Evolutionary conservation across 129 eudicot species (phyloP), one percentile per base, ranked within the genome.

Genomic region (Tagetes erecta): DNA sequence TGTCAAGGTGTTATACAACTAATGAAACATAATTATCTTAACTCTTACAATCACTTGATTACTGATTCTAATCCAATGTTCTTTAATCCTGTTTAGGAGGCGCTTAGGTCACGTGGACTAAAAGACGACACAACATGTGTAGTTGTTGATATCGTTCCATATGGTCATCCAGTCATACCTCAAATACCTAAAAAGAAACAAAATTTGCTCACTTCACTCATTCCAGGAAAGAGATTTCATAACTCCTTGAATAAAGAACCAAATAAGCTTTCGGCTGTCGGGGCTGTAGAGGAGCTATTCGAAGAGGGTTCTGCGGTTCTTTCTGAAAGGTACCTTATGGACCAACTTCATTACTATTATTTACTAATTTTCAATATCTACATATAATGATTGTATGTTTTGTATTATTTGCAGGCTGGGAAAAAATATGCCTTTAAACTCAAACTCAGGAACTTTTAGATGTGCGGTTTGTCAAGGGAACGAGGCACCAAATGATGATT

Each of bases 221-320:
- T 90, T 45, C 84, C 86, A 30, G 90, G 96, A 68, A 95, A 81
- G 78, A 87, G 72, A 84, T 77, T 73, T 51, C 91, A 70, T 1
- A 90, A 84, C 76, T 80, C 89, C 53, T 39, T 4, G 34, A 83
- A 80, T 76, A 86, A 86, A 76, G 64, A 77, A 60, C 80, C 88
- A 47, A 84, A 85, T 76, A 94, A 85, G 87, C 94, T 95, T 57
- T 88, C 97, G 67, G 80, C 96, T n/a, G 87, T 91, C 67, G 99
- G 99, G 69, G 87, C 84, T 63, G 99, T 95, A 66, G 96, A 95
- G 83, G 99, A 95, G 84, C 68, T 95, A 73, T 95, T 95, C 81
- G 99, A 95, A 84, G 99, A 95, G 73, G 99, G 99, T 72, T 95
- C 99, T 82, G 99, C 99, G 8, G 81, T 95, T 88, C 97, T 95